Percentiles rank a stretch among this genome's conserved stretches.
phyloP scores from a whole-genome alignment of 306 rosid genomes.

The Geum urbanum region DNA sequence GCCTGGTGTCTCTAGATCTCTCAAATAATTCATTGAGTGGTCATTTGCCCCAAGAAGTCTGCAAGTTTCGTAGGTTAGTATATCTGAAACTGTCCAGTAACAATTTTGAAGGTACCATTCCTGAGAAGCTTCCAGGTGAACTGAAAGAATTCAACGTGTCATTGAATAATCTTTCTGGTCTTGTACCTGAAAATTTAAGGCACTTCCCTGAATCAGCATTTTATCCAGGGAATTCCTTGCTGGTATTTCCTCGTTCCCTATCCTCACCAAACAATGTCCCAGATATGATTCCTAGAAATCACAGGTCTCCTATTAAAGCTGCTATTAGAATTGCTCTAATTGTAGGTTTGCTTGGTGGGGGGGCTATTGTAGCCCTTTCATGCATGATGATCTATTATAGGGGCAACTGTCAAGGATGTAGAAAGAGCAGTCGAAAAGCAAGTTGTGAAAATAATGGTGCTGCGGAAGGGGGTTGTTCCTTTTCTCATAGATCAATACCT shows the following conservation, averaged over 20 bases:
- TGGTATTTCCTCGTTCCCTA: conserved; percentile 41
- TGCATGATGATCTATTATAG: conserved; percentile 38
- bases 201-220: conserved; percentile 71
- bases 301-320: conserved; percentile 36
- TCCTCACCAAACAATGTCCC: conserved; percentile 36
- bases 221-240: conserved; percentile 67
- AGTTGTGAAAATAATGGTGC: conserved; percentile 30
- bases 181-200: conserved; percentile 49
- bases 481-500: conserved; percentile 30
- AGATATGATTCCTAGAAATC: conserved; percentile 28
- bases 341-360: conserved; percentile 48
- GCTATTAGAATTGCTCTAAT: conserved; percentile 51
- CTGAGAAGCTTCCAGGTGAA: conserved; percentile 51
- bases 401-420: conserved; percentile 30
- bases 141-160: conserved; percentile 59
- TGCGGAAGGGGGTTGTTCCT: conserved; percentile 35
- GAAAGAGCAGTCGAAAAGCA: conserved; percentile 27
- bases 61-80: conserved; percentile 44
- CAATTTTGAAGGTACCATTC: conserved; percentile 58
- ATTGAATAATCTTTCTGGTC: conserved; percentile 65
- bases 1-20: conserved; percentile 60
- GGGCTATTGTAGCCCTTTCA: conserved; percentile 39
- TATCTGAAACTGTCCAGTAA: conserved; percentile 56
- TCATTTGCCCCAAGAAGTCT: conserved; percentile 42
- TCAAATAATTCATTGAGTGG: conserved; percentile 68